These are phyloP conservation scores for Proteromonas lacertae DNA, from an alignment of 352 stramenopile genomes.

Conservation along the genomic window DNA sequence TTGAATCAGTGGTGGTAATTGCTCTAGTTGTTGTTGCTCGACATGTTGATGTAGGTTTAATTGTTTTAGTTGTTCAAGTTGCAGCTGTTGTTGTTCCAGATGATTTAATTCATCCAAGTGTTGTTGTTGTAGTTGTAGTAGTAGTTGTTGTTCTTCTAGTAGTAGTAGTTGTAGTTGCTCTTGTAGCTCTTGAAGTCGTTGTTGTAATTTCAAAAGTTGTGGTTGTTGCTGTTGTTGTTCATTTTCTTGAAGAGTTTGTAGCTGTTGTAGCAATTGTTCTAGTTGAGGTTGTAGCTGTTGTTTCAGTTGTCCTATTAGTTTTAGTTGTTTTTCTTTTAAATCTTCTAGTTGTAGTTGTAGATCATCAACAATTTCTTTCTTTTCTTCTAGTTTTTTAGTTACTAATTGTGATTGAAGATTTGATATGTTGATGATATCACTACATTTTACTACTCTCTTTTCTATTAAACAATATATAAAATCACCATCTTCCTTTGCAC, in stretches of 20 bases:
- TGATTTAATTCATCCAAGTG: neutral
- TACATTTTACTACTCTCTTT: no score
- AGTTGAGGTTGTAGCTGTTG: neutral
- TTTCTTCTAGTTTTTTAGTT: no score
- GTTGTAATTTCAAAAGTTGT: neutral
- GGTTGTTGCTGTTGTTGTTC: neutral
- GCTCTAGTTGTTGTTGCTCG: slow-evolving; percentile 1
- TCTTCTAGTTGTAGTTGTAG: no score
- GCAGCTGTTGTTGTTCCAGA: neutral
- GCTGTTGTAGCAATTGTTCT: neutral
- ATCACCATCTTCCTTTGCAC: no score
- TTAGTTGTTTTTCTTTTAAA: neutral
- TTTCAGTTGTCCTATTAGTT: neutral
- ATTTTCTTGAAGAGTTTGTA: no score
- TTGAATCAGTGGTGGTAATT: no score
- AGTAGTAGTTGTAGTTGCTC: neutral
- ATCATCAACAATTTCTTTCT: no score
- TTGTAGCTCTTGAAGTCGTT: neutral
- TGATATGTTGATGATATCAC: no score
- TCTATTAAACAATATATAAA: no score
- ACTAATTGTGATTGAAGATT: no score
- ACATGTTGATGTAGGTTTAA: neutral
- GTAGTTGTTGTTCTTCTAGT: neutral
- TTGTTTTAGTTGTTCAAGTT: neutral
- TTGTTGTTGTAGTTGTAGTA: neutral